Percentiles rank a stretch among this genome's conserved stretches.
Conservation (phyloP, 1,284 basidiomycete genomes). For the Ceratobasidium sp. region DNA sequence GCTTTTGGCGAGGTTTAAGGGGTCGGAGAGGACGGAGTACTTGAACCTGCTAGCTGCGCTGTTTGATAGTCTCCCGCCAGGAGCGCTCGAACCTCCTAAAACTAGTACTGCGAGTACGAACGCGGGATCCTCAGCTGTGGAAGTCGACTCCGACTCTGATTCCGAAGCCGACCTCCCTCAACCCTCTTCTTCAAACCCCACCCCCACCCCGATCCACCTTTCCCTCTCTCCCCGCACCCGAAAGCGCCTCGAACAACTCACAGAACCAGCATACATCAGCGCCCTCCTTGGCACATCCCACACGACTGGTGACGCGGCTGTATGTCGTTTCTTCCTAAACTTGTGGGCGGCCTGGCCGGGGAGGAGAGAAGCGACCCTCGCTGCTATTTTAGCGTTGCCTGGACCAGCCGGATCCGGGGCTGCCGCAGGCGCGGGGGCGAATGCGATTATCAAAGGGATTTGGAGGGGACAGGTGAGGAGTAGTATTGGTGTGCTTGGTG, state of each 20-base stretch:
- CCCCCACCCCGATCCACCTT: constrained; percentile 55
- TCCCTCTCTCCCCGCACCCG: constrained; percentile 68
- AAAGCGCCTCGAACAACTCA: constrained; percentile 68
- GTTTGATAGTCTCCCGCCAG: constrained; percentile 67
- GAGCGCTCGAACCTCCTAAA: constrained; percentile 63
- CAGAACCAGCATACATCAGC: constrained; percentile 65
- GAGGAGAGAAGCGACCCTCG: constrained; percentile 64
- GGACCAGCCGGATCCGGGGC: constrained; percentile 22
- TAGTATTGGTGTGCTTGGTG: constrained; percentile 67
- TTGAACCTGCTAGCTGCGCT: constrained; percentile 67
- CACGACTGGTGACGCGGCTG: constrained; percentile 60
- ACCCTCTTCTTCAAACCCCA: constrained; percentile 53
- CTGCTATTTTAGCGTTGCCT: constrained; percentile 53
- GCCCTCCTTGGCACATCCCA: constrained; percentile 60
- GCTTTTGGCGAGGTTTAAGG: constrained; percentile 64
- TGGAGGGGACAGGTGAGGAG: constrained; percentile 78
- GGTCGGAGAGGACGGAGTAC: constrained; percentile 59
- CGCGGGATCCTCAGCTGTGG: constrained; percentile 44
- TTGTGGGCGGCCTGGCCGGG: constrained; percentile 72
- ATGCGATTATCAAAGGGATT: constrained; percentile 73
- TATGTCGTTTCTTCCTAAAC: constrained; percentile 68
- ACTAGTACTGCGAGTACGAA: constrained; percentile 46
- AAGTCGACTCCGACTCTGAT: constrained; percentile 57
- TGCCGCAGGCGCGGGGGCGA: constrained; percentile 61
- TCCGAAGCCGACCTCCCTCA: constrained; percentile 58